phyloP scores from a whole-genome alignment of 768 basidiomycete species.

The Suillus cothurnatus region DNA sequence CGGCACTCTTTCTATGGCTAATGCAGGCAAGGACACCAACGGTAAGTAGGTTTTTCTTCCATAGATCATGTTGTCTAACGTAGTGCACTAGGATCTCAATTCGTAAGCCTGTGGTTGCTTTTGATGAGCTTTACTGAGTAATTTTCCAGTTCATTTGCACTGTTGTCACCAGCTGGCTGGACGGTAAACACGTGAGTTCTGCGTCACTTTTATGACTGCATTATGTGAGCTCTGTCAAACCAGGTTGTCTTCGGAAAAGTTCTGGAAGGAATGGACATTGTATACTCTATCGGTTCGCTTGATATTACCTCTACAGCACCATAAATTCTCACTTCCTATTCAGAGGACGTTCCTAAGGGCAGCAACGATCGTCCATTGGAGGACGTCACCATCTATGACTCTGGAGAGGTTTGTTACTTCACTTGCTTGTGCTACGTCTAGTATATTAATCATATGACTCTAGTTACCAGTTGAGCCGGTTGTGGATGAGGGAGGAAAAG shows the following conservation, averaged over 20 bases:
- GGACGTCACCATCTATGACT: conserved; percentile 79
- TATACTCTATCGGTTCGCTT: conserved; percentile 68
- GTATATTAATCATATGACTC: conserved; percentile 8
- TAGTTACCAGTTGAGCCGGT: conserved; percentile 57
- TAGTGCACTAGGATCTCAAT: conserved; percentile 72
- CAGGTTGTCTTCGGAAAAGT: conserved; percentile 94
- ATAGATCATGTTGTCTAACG: conserved; percentile 7
- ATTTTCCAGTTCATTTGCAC: conserved; percentile 85
- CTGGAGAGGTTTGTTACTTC: conserved; percentile 73
- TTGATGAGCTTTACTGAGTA: background rate
- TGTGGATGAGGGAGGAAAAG: conserved; percentile 66
- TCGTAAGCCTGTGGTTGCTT: conserved; percentile 49
- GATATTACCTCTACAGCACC: background rate
- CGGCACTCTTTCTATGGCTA: conserved; percentile 93
- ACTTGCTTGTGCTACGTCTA: conserved; percentile 17
- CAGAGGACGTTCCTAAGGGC: conserved; percentile 78
- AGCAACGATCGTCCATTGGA: conserved; percentile 70
- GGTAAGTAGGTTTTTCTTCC: conserved; percentile 45
- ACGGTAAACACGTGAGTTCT: conserved; percentile 76
- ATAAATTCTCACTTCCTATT: conserved; percentile 16
- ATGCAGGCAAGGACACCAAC: conserved; percentile 90
- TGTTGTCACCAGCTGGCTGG: conserved; percentile 83
- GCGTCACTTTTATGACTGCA: background rate
- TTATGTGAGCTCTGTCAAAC: conserved; percentile 15
- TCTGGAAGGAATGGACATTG: conserved; percentile 89